A percentile compares a stretch with the other conserved stretches of the same genome.
Evolutionary conservation across 192 early-diverging fungal genomes (phyloP).

Genomic region (Coemansia sp.): DNA sequence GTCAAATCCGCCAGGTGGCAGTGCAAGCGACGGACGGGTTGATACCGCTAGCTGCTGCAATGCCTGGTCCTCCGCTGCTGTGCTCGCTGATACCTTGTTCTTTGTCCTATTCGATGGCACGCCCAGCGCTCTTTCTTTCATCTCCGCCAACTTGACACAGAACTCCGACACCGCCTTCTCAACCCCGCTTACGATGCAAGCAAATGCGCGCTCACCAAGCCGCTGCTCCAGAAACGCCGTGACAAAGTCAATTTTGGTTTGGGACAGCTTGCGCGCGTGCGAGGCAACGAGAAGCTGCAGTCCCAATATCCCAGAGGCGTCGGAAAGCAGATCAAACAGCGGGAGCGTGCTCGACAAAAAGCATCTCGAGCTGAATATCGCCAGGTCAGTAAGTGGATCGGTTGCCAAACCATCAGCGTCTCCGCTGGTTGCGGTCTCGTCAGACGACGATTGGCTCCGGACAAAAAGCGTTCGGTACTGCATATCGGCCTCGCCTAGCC

Average conservation of each 20-base stretch:
- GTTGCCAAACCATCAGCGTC: neutral
- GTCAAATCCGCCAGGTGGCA: constrained; percentile 12
- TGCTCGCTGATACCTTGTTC: neutral
- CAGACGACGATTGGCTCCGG: neutral
- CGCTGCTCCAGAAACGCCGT: constrained; percentile 23
- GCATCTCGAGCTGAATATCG: constrained; percentile 30
- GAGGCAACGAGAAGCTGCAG: constrained; percentile 27
- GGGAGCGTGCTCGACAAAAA: constrained; percentile 24
- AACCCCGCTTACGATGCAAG: constrained; percentile 34
- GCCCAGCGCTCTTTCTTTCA: neutral
- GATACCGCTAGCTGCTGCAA: constrained; percentile 45
- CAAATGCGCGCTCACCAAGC: constrained; percentile 45
- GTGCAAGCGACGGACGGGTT: constrained; percentile 35
- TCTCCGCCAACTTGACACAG: constrained; percentile 12
- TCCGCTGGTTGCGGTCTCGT: neutral
- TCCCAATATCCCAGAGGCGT: constrained; percentile 35
- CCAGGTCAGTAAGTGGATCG: constrained; percentile 40
- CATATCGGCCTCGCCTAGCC: constrained; percentile 44
- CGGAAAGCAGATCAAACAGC: constrained; percentile 25
- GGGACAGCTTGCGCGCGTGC: constrained; percentile 28
- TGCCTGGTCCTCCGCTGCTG: neutral
- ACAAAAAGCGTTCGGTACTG: constrained; percentile 46
- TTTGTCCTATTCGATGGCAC: neutral
- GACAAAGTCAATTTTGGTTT: constrained; percentile 30
- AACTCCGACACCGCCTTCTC: constrained; percentile 21